These are phyloP conservation scores for Pseudogymnoascus sp. DNA, from an alignment of 2,329 filamentous ascomycete genomes.

Conservation along the genomic window DNA sequence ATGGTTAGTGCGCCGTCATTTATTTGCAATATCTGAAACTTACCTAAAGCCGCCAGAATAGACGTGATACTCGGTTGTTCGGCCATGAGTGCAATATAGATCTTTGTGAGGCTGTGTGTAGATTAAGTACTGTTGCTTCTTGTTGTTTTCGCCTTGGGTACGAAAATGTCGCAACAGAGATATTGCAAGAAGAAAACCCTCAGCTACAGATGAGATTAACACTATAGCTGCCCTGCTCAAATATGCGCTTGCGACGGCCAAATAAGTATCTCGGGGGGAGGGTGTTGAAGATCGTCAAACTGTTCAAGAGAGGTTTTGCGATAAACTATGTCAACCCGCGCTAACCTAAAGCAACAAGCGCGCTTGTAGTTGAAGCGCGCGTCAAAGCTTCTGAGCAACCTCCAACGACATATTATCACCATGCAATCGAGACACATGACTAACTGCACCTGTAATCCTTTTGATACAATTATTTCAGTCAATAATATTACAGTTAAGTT, in stretches of 20 bases:
- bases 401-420: slow-evolving; percentile 1
- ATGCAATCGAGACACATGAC: neutral
- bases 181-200: neutral
- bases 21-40: slow-evolving; percentile 11
- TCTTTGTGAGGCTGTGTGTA: neutral
- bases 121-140: neutral
- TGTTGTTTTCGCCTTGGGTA: neutral
- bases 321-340: slow-evolving; percentile 2
- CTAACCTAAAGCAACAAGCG: slow-evolving; percentile 4
- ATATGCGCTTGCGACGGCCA: neutral
- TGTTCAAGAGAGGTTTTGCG: neutral
- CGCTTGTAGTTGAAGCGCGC: neutral
- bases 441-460: neutral
- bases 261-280: neutral
- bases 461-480: neutral
- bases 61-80: slow-evolving; percentile 40
- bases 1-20: neutral
- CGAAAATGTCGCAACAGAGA: neutral
- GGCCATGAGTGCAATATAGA: slow-evolving; percentile 28
- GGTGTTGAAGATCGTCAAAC: neutral
- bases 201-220: neutral
- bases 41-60: slow-evolving; percentile 43
- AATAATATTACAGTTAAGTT: neutral
- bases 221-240: neutral
- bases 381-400: neutral